Conservation (phyloP, 2,329 filamentous ascomycete genomes). For the Tympanopsis confertula region DNA sequence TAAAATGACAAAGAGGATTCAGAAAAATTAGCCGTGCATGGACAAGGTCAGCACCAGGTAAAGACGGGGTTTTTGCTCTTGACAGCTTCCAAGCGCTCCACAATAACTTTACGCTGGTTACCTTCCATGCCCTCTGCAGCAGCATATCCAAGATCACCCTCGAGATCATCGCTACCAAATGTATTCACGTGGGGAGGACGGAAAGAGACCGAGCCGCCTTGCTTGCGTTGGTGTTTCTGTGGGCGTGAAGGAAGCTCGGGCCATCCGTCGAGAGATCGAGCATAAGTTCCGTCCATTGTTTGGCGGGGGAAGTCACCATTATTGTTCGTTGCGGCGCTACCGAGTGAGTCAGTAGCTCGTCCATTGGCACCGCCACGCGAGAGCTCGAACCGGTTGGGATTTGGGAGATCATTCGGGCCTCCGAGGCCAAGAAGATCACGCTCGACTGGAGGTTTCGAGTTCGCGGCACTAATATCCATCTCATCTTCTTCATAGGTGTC, state of each 20-base stretch:
- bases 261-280: slow-evolving; percentile 4
- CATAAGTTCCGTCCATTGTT: background rate
- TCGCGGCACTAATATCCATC: slow-evolving; percentile 71
- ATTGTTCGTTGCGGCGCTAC: slow-evolving; percentile 6
- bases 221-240: slow-evolving; percentile 28
- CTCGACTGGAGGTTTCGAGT: slow-evolving; percentile 16
- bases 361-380: slow-evolving; percentile 32
- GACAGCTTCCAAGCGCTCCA: slow-evolving; percentile 88
- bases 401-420: slow-evolving; percentile 54
- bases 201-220: slow-evolving; percentile 38
- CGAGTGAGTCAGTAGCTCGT: slow-evolving; percentile 25
- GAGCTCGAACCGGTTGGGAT: slow-evolving; percentile 66
- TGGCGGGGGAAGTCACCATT: background rate
- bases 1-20: slow-evolving; percentile 1
- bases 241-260: slow-evolving; percentile 23
- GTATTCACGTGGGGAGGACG: slow-evolving; percentile 33
- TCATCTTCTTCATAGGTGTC: slow-evolving; percentile 45
- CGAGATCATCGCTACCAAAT: slow-evolving; percentile 63
- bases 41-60: slow-evolving; percentile 68
- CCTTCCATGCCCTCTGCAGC: slow-evolving; percentile 90
- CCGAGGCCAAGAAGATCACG: slow-evolving; percentile 62
- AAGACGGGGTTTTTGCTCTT: slow-evolving; percentile 94
- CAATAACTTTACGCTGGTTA: slow-evolving; percentile 85
- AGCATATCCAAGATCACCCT: slow-evolving; percentile 88
- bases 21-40: background rate